phyloP scores from a whole-genome alignment of 306 rosid species.

The Lathyrus aphaca region DNA sequence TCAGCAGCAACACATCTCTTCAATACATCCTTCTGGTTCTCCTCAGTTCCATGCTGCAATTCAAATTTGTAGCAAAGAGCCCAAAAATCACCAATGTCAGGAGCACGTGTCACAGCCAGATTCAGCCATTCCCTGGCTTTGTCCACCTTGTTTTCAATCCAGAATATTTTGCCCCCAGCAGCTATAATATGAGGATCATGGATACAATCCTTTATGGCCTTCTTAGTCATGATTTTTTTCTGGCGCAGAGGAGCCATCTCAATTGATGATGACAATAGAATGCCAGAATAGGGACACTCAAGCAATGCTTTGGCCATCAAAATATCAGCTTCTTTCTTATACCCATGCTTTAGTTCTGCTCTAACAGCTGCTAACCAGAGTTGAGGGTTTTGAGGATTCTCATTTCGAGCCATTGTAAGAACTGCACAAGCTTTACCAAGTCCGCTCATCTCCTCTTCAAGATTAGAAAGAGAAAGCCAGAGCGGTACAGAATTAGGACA shows the following conservation, averaged over 20 bases:
- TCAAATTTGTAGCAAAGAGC: constrained; percentile 83
- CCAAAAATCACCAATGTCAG: constrained; percentile 94
- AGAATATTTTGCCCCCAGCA: constrained; percentile 83
- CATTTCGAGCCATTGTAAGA: constrained; percentile 85
- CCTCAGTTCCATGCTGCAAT: constrained; percentile 86
- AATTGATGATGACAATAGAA: constrained; percentile 83
- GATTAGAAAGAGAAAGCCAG: constrained; percentile 87
- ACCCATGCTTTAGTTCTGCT: constrained; percentile 78
- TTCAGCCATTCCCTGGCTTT: constrained; percentile 89
- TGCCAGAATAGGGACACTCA: constrained; percentile 87
- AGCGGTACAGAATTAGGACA: constrained; percentile 73
- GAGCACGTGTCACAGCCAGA: constrained; percentile 91
- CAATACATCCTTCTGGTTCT: constrained; percentile 77
- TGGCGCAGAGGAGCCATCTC: constrained; percentile 97
- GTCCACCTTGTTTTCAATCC: constrained; percentile 90
- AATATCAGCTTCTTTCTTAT: constrained; percentile 82
- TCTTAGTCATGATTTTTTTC: constrained; percentile 78
- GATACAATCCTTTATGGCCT: constrained; percentile 88
- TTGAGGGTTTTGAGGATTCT: constrained; percentile 85
- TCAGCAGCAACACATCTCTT: constrained; percentile 48
- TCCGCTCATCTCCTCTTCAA: constrained; percentile 85
- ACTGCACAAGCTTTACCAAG: constrained; percentile 90
- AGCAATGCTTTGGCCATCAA: constrained; percentile 94
- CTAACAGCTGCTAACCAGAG: constrained; percentile 95
- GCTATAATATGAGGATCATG: constrained; percentile 87